Percentiles rank a stretch among this genome's conserved stretches.
phyloP scores from a whole-genome alignment of 352 stramenopile genomes.

The Phytopythium helicoides region DNA sequence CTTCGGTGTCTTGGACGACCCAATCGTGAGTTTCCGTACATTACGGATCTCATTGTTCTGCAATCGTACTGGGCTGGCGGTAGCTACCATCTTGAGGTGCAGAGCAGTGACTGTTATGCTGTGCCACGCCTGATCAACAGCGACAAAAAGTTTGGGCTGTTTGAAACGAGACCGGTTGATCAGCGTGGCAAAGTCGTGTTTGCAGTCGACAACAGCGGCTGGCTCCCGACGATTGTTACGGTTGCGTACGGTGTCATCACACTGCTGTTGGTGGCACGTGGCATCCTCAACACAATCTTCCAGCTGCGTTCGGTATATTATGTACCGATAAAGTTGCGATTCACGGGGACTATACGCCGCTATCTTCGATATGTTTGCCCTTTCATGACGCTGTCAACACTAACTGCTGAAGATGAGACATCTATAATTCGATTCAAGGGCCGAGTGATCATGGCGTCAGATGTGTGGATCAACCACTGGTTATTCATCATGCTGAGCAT shows the following conservation, averaged over 20 bases:
- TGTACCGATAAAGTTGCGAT: slow-evolving; percentile 38
- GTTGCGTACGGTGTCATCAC: slow-evolving; percentile 44
- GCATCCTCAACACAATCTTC: slow-evolving; percentile 47
- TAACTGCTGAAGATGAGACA: slow-evolving; percentile 32
- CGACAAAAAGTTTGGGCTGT: slow-evolving; percentile 48
- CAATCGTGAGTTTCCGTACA: slow-evolving; percentile 36
- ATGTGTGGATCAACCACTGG: slow-evolving; percentile 75
- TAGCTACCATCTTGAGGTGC: slow-evolving; percentile 45
- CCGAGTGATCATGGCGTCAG: slow-evolving; percentile 46
- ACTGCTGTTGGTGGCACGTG: slow-evolving; percentile 37
- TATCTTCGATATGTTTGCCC: slow-evolving; percentile 40
- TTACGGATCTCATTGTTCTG: slow-evolving; percentile 60
- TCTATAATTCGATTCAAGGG: slow-evolving; percentile 53
- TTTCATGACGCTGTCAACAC: slow-evolving; percentile 39
- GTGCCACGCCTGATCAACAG: slow-evolving; percentile 35
- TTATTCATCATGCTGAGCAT: slow-evolving; percentile 61
- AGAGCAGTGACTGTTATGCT: slow-evolving; percentile 50
- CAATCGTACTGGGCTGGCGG: slow-evolving; percentile 57
- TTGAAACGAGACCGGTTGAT: slow-evolving; percentile 35
- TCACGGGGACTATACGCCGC: slow-evolving; percentile 18
- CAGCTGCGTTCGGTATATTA: slow-evolving; percentile 42
- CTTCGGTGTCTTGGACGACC: slow-evolving; percentile 48
- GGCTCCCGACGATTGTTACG: slow-evolving; percentile 34
- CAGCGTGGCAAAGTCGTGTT: slow-evolving; percentile 37
- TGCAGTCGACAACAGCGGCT: slow-evolving; percentile 38